Evolutionary conservation across 257 asterid species (phyloP).

Genomic region (Solanum pinnatisectum): DNA sequence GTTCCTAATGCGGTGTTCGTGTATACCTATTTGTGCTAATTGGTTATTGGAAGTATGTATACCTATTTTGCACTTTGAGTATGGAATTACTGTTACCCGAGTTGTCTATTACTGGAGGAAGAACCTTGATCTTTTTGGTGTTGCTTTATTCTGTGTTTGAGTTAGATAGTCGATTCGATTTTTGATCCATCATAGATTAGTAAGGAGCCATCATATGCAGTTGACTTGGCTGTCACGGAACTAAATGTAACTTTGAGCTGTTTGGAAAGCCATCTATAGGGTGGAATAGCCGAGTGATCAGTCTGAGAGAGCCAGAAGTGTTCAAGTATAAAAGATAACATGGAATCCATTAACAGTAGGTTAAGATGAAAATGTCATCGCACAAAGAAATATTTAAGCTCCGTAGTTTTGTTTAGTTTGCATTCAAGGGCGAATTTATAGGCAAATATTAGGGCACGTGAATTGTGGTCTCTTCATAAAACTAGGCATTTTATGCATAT

Average conservation of each 20-base stretch:
- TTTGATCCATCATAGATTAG: not conserved
- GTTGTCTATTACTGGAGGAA: not conserved
- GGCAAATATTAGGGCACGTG: not conserved
- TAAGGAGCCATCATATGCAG: not conserved
- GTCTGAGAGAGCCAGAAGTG: not conserved
- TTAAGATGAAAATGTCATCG: not conserved
- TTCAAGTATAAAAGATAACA: not conserved
- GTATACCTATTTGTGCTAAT: not conserved
- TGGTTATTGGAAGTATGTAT: not conserved
- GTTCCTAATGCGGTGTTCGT: not conserved
- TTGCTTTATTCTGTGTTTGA: not conserved
- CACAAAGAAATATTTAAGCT: not conserved
- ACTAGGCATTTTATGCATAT: not conserved
- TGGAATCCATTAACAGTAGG: not conserved
- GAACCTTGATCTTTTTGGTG: not conserved
- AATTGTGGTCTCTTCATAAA: not conserved
- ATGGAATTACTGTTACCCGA: not conserved
- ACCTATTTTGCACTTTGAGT: not conserved
- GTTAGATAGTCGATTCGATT: not conserved
- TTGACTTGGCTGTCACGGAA: not conserved
- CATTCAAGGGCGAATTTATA: not conserved
- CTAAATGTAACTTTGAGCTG: not conserved
- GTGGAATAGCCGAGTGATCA: not conserved
- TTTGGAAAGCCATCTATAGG: not conserved
- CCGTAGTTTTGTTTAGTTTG: not conserved